Base-by-base conservation (phyloP, 148 eudicot genomes). In the Rhododendron kiyosumense region DNA sequence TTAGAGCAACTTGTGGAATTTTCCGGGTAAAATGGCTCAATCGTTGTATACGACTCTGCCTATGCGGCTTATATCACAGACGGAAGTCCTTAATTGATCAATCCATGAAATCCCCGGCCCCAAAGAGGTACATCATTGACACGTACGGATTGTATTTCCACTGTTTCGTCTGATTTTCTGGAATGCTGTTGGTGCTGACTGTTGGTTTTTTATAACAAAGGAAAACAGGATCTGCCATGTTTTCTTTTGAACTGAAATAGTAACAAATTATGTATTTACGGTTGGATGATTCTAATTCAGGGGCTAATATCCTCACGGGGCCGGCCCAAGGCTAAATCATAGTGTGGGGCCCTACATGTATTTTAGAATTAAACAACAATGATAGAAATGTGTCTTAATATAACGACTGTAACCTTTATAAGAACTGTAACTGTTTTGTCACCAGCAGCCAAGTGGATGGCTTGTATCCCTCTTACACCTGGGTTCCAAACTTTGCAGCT, bases 51-150 rank as follows among this genome's bases (percentile, higher is more conserved):
- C 82, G 99, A 94, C 84, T 90, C 99, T 34, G 99, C 99, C 3
- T 94, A 94, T 83, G 88, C 93, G 36, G 85, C 86, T 85, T 96
- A 92, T 73, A 93, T 96, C 41, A 84, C 92, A 0, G 98, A 96
- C 76, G 91, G 78, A 36, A 90, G 90, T 57, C 98, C 99, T 78
- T n/a, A n/a, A n/a, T n/a, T 87, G 82, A 49, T 94, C 96, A 0
- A 96, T 96, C 20, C 94, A 87, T 32, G 93, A 94, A 89, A 92
- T 96, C 34, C 95, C 98, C 46, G 95, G 95, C 7, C 96, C 99
- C 54, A 90, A 86, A 59, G 90, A 94, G 96, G 98, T 90, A 87
- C 38, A 78, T 45, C 32, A 51, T 54, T 67, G 43, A n/a, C 79
- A 81, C 36, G 22, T 24, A 0, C 4, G 13, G 43, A 28, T 7